Base-by-base conservation (phyloP, 441 rosid species). In the Corymbia citriodora region DNA sequence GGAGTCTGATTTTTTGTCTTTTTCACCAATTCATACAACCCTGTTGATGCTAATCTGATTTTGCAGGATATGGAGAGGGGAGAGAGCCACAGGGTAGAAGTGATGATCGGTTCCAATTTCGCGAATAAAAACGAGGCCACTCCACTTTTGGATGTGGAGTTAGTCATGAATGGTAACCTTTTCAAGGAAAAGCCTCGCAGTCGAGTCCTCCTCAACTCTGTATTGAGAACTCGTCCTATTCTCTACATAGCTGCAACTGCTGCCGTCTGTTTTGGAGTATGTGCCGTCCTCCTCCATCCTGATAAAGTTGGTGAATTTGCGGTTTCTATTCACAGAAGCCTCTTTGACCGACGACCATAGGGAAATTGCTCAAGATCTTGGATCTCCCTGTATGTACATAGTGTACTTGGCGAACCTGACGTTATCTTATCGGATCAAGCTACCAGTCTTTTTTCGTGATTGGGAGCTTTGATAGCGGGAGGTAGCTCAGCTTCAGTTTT, bases 261-360 rank as follows among this genome's bases (percentile, higher is more conserved):
- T 10, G 96, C 93, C 2, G 90, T 98, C 53, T 98, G 99, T 93
- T 92, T 96, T 27, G 98, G 95, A 82, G 91, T 94, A 88, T 97
- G 99, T 90, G 96, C 95, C 10, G 92, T 95, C 40, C 89, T 97
- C 57, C 91, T 97, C 91, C 99, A 98, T 92, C 99, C 99, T 31
- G 92, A 90, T 87, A 94, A 94, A 93, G 96, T 95, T 74, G 94
- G 96, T 88, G 94, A 95, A 90, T 92, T 98, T 90, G 96, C 99
- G 50, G 95, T 96, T 89, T 92, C 97, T 18, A 90, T 96, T 89
- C 96, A 95, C 52, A 94, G 94, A 90, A 93, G 97, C 89, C 93
- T 96, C 94, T 92, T 92, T 0, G 93, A 93, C 90, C 89, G 63
- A 88, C 29, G 63, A 88, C 29, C 90, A 55, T 92, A 92, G 92